Percentiles rank a stretch among this genome's conserved stretches.
Evolutionary conservation across 306 rosid species (phyloP).

Genomic region (Pachyrhizus erosus): DNA sequence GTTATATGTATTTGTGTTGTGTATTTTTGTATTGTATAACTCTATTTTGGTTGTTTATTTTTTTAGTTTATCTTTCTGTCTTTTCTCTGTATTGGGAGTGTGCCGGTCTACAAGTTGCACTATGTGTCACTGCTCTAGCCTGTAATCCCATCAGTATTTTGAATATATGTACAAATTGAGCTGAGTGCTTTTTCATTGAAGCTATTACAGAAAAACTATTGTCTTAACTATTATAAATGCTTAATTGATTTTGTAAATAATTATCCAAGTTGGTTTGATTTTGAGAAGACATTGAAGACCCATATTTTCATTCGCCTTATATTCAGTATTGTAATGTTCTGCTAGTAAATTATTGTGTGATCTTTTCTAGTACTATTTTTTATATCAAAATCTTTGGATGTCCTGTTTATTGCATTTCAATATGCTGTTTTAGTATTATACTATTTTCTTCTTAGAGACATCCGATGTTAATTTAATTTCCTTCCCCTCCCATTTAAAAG

Average conservation of each 20-base stretch:
- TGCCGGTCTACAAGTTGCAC: too few species aligned
- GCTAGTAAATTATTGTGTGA: neutral
- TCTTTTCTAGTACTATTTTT: neutral
- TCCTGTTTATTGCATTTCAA: constrained; percentile 15
- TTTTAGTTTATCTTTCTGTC: too few species aligned
- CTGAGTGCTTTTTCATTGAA: too few species aligned
- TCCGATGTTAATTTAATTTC: neutral
- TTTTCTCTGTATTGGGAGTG: too few species aligned
- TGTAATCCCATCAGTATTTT: too few species aligned
- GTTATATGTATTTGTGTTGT: too few species aligned
- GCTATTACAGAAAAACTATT: too few species aligned
- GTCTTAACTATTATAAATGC: constrained; percentile 29
- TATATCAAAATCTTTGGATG: constrained; percentile 9
- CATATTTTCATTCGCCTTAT: neutral
- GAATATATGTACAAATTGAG: too few species aligned
- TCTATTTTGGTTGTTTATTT: too few species aligned
- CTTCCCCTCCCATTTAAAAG: constrained; percentile 3
- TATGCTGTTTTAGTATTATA: neutral
- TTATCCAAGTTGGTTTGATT: constrained; percentile 10
- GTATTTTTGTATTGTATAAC: too few species aligned
- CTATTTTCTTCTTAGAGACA: constrained; percentile 17
- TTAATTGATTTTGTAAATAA: neutral
- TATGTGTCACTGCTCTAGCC: too few species aligned
- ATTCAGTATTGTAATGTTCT: neutral
- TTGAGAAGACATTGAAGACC: constrained; percentile 24